Evolutionary conservation across 2,329 filamentous ascomycete species (phyloP).

Genomic region (Microascus cirrosus): DNA sequence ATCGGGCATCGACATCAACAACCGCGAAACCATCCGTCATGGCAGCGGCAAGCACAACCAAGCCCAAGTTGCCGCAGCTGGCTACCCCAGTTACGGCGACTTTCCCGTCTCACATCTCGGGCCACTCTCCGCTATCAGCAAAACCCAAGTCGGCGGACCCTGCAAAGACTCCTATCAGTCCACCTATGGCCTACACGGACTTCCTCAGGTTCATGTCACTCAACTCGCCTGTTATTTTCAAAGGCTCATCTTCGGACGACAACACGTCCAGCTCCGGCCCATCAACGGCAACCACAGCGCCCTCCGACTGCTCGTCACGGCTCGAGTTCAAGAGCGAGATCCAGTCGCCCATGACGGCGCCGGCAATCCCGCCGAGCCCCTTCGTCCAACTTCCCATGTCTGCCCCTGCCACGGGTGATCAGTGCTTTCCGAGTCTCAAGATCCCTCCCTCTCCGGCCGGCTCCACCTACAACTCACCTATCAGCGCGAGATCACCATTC

Average conservation of each 20-base stretch:
- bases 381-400: conserved; percentile 46
- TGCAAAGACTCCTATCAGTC: conserved; percentile 86
- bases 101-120: conserved; percentile 51
- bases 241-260: conserved; percentile 36
- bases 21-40: conserved; percentile 5
- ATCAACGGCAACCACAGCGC: conserved; percentile 38
- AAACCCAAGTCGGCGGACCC: conserved; percentile 33
- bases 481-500: conserved; percentile 67
- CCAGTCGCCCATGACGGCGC: conserved; percentile 21
- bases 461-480: conserved; percentile 55
- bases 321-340: conserved; percentile 18
- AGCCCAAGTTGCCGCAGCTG: conserved; percentile 51
- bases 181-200: conserved; percentile 80
- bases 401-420: conserved; percentile 47
- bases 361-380: conserved; percentile 34
- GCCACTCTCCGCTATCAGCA: conserved; percentile 55
- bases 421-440: conserved; percentile 55
- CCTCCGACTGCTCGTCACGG: conserved; percentile 38
- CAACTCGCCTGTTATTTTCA: conserved; percentile 51
- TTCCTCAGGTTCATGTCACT: conserved; percentile 79
- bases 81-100: conserved; percentile 51
- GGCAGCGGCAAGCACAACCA: conserved; percentile 19
- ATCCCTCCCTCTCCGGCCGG: conserved; percentile 67
- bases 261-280: conserved; percentile 37
- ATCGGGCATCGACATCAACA: not conserved